Evolutionary conservation across 306 rosid species (phyloP), one percentile per base, ranked within the genome.

Genomic region (Dryas alaskensis): DNA sequence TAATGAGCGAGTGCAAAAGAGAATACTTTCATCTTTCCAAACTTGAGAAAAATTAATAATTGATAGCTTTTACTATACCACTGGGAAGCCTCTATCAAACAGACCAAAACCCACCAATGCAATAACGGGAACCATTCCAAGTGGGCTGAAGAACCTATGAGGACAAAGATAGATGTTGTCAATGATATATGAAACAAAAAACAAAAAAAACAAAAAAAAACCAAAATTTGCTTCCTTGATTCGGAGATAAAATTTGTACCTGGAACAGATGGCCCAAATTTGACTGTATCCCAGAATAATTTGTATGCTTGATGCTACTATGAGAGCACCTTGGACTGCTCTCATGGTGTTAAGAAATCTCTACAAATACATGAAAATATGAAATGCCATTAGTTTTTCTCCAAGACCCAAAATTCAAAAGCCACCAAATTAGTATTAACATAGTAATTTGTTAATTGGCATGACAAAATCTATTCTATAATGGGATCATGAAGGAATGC

Each of bases 121-220:
- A 80, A 95, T 95, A 60, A 95, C 98, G 37, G 99, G 99, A 71
- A 85, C 98, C 99, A 95, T 95, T 78, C 96, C 97, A 73, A 95
- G 93, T n/a, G 99, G 99, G 51, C 99, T 95, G 86, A 95, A 95
- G 89, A 92, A 92, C 84, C 99, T 95, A 89, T 54, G 77, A 31
- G 40, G 53, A 31, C 5, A 70, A 70, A 52, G 51, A 52, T 50
- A 43, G 37, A 71, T 59, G 19, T n/a, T 44, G 54, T 65, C 39
- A 47, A 67, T 74, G 5, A n/a, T 63, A 7, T 12, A 48, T 9
- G 4, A 13, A 12, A 11, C 46, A 27, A 47, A 22, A 49, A 37
- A 17, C 46, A 19, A 19, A 19, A 19, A 19, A 19, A 19, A 19
- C n/a, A n/a, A n/a, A n/a, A n/a, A n/a, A n/a, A n/a, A n/a, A 47